Percentiles rank a stretch among this genome's conserved stretches.
These are phyloP conservation scores for Psidium friedrichsthalianum DNA, from an alignment of 345 rosid genomes.

Conservation along the genomic window DNA sequence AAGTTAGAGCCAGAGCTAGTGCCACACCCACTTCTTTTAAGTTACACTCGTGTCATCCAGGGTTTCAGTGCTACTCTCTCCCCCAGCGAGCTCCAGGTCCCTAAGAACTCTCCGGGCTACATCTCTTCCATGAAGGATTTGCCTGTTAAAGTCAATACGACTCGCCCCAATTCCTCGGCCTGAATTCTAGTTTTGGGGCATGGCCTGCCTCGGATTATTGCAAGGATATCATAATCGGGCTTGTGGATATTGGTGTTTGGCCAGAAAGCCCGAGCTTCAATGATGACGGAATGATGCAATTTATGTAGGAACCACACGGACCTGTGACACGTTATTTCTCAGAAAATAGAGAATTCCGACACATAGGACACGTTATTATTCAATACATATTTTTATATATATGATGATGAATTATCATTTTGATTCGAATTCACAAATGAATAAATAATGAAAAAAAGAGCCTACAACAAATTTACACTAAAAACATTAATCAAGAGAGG, in stretches of 20 bases:
- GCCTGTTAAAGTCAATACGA: slow-evolving; percentile 21
- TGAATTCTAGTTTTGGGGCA: slow-evolving; percentile 7
- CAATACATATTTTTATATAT: too few species aligned
- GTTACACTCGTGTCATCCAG: slow-evolving; percentile 22
- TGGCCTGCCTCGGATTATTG: slow-evolving; percentile 27
- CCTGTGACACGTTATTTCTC: too few species aligned
- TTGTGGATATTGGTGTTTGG: slow-evolving; percentile 43
- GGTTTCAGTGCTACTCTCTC: slow-evolving; percentile 35
- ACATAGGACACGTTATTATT: too few species aligned
- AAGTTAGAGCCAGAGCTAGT: neutral
- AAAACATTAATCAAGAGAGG: too few species aligned
- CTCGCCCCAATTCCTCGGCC: slow-evolving; percentile 26
- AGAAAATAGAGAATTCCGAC: too few species aligned
- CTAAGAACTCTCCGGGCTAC: slow-evolving; percentile 23
- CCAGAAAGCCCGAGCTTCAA: slow-evolving; percentile 35
- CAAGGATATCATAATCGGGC: slow-evolving; percentile 26
- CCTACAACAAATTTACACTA: too few species aligned
- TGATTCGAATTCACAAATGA: too few species aligned
- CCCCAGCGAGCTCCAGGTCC: slow-evolving; percentile 11
- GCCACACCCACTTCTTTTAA: neutral
- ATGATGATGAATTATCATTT: too few species aligned
- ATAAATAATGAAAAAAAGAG: too few species aligned
- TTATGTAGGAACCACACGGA: too few species aligned
- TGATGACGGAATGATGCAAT: slow-evolving; percentile 27
- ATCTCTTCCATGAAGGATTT: slow-evolving; percentile 16